Evolutionary conservation across 352 stramenopile species (phyloP).

Genomic region (Paralagenidium karlingii): DNA sequence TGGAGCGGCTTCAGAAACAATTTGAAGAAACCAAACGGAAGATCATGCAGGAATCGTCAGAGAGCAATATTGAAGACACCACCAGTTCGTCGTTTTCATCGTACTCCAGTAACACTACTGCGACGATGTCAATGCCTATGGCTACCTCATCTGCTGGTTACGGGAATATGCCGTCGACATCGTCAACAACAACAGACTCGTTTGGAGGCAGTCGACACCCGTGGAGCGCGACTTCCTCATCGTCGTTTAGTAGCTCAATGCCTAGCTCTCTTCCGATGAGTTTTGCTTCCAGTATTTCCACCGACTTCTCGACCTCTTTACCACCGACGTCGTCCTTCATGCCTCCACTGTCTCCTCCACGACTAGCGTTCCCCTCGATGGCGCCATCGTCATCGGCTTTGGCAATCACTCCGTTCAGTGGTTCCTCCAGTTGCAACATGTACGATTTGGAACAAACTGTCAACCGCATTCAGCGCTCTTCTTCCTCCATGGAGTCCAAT

Average conservation of each 20-base stretch:
- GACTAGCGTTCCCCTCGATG: neutral
- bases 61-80: neutral
- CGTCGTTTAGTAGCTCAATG: no score
- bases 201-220: no score
- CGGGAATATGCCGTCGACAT: no score
- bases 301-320: slow-evolving; percentile 4
- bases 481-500: slow-evolving; percentile 56
- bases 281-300: slow-evolving; percentile 4
- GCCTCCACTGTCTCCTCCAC: neutral
- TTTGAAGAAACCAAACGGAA: slow-evolving; percentile 60
- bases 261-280: no score
- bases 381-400: neutral
- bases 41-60: slow-evolving; percentile 16
- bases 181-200: no score
- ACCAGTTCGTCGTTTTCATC: slow-evolving; percentile 14
- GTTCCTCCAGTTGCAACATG: no score
- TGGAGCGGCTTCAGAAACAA: slow-evolving; percentile 38
- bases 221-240: no score
- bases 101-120: no score
- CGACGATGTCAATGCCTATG: no score
- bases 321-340: no score
- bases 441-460: slow-evolving; percentile 52
- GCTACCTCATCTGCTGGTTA: no score
- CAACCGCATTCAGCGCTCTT: slow-evolving; percentile 54
- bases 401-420: no score